Percentiles rank a stretch among this genome's conserved stretches.
phyloP scores from a whole-genome alignment of 73 alveolate genomes.

The Paramecium pentaurelia region DNA sequence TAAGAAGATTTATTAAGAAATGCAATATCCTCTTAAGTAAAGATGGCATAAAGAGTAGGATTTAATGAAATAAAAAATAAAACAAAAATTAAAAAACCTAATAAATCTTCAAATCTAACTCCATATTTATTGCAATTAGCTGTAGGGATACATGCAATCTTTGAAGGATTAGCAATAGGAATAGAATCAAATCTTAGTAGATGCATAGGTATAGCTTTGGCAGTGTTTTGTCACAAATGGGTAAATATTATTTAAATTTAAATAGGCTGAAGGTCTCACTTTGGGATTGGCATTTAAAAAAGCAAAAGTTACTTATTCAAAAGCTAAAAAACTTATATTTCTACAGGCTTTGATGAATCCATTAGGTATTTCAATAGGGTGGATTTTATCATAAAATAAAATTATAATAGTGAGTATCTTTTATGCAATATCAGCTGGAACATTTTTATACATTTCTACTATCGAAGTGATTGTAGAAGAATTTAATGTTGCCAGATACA shows the following conservation, averaged over 20 bases:
- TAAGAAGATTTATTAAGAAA: slow-evolving; percentile 16
- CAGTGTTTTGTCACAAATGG: slow-evolving; percentile 64
- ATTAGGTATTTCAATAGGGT: slow-evolving; percentile 76
- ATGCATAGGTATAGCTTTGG: slow-evolving; percentile 52
- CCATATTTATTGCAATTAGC: slow-evolving; percentile 49
- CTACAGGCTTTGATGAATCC: slow-evolving; percentile 77
- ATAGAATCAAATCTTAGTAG: slow-evolving; percentile 6
- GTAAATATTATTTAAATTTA: background rate
- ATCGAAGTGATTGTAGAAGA: slow-evolving; percentile 88
- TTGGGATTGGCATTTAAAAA: slow-evolving; percentile 49
- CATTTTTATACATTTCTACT: slow-evolving; percentile 84
- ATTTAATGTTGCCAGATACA: slow-evolving; percentile 77
- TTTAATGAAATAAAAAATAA: background rate
- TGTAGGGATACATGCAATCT: slow-evolving; percentile 57
- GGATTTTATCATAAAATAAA: slow-evolving; percentile 70
- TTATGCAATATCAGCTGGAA: slow-evolving; percentile 78
- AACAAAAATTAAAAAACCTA: background rate
- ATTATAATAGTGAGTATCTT: slow-evolving; percentile 72
- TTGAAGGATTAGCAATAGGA: slow-evolving; percentile 61
- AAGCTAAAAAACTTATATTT: slow-evolving; percentile 59
- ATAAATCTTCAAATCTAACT: background rate
- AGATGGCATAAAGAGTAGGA: slow-evolving; percentile 29
- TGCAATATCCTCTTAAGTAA: background rate
- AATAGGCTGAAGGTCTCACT: slow-evolving; percentile 60
- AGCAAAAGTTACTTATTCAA: background rate